Conservation (phyloP, 2,329 filamentous ascomycete genomes). For the Elsinoe perseae region DNA sequence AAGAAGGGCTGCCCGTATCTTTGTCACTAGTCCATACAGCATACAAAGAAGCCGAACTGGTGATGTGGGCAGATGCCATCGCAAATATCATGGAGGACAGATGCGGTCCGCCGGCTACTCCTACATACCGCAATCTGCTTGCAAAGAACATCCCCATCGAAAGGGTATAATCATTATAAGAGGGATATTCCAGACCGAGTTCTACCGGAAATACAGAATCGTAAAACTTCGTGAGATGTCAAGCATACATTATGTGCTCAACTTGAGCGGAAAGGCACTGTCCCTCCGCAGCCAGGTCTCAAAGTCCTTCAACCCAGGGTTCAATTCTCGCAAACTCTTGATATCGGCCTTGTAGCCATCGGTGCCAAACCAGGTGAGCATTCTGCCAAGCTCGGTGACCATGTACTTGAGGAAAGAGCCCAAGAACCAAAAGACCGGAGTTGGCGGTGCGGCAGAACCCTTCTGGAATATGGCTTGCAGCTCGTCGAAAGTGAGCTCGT, state of each 20-base stretch:
- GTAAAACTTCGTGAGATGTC: not conserved
- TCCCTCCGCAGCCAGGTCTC: constrained; percentile 28
- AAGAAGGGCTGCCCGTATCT: too few relatives aligned
- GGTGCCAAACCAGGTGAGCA: constrained; percentile 42
- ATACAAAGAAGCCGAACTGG: too few relatives aligned
- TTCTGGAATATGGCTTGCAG: constrained; percentile 42
- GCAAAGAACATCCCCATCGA: not conserved
- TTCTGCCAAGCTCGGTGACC: constrained; percentile 31
- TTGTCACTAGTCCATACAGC: too few relatives aligned
- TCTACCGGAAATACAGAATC: not conserved
- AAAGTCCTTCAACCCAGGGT: constrained; percentile 37
- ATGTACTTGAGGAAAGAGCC: constrained; percentile 37
- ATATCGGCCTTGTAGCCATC: constrained; percentile 46
- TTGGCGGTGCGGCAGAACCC: constrained; percentile 38
- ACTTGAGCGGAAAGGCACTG: constrained; percentile 24
- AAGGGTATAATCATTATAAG: not conserved
- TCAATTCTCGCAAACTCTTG: constrained; percentile 34
- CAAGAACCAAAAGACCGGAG: constrained; percentile 39
- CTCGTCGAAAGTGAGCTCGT: constrained; percentile 45
- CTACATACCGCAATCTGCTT: not conserved
- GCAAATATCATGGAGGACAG: too few relatives aligned
- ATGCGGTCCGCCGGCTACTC: too few relatives aligned
- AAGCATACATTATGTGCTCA: not conserved
- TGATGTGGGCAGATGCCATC: too few relatives aligned
- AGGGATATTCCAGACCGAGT: not conserved